phyloP scores from a whole-genome alignment of 2,329 filamentous ascomycete species.

The Metarhizium anisopliae region DNA sequence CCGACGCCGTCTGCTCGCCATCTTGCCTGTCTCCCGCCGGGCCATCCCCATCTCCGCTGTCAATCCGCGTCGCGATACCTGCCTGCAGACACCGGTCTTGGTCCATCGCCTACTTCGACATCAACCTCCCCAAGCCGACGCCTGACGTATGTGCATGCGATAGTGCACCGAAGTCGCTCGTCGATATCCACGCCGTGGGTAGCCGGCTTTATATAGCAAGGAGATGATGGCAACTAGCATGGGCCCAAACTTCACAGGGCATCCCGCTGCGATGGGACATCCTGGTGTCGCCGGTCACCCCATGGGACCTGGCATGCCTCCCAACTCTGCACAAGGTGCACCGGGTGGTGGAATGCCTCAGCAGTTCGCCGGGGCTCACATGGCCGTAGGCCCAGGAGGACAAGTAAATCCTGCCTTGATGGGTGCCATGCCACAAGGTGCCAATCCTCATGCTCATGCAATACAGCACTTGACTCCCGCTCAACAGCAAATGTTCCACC shows the following conservation, averaged over 20 bases:
- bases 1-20: not conserved
- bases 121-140: constrained; percentile 3
- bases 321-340: constrained; percentile 59
- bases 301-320: constrained; percentile 53
- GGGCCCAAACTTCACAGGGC: constrained; percentile 54
- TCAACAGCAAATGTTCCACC: constrained; percentile 49
- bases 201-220: constrained; percentile 30
- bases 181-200: constrained; percentile 55
- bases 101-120: not conserved
- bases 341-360: constrained; percentile 58
- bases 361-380: constrained; percentile 54
- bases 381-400: constrained; percentile 61
- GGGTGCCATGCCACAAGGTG: constrained; percentile 64
- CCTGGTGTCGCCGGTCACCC: constrained; percentile 60
- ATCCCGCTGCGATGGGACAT: constrained; percentile 63
- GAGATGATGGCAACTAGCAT: constrained; percentile 63
- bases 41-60: constrained; percentile 4
- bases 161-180: constrained; percentile 31
- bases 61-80: constrained; percentile 7
- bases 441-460: constrained; percentile 57
- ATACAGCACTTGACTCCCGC: constrained; percentile 62
- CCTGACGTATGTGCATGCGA: constrained; percentile 35
- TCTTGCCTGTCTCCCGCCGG: not conserved
- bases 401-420: constrained; percentile 71
- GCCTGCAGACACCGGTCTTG: constrained; percentile 4